Conservation (phyloP, 1,139 yeast species). For the Nematodospora anomalae region DNA sequence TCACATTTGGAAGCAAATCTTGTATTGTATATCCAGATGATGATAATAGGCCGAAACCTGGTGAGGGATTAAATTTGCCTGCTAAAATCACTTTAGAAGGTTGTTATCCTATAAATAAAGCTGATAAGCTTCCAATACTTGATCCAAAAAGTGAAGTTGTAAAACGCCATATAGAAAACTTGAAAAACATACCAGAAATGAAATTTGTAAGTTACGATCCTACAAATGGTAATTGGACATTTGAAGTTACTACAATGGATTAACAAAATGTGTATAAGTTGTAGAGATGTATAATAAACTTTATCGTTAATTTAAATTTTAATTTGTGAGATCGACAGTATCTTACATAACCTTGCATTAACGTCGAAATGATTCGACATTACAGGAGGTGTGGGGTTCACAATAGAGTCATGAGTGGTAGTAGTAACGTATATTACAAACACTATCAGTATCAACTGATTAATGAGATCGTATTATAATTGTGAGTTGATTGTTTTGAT, state of each 20-base stretch:
- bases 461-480: too few species aligned
- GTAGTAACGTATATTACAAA: too few species aligned
- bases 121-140: slow-evolving; percentile 69
- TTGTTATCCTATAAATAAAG: slow-evolving; percentile 75
- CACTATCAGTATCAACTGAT: too few species aligned
- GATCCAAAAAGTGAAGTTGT: slow-evolving; percentile 78
- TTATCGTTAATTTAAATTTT: too few species aligned
- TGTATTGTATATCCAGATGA: slow-evolving; percentile 76
- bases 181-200: slow-evolving; percentile 60
- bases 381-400: too few species aligned
- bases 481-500: too few species aligned
- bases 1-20: slow-evolving; percentile 59
- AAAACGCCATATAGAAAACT: slow-evolving; percentile 63
- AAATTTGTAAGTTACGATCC: slow-evolving; percentile 78
- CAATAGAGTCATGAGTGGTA: too few species aligned
- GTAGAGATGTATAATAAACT: not conserved
- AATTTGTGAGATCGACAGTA: too few species aligned
- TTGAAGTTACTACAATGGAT: slow-evolving; percentile 43
- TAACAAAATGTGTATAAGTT: slow-evolving; percentile 15
- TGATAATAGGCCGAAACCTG: slow-evolving; percentile 58
- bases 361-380: too few species aligned
- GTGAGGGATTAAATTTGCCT: slow-evolving; percentile 82
- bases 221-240: slow-evolving; percentile 79
- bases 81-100: slow-evolving; percentile 72
- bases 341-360: too few species aligned